Evolutionary conservation across 495 filamentous ascomycete species (phyloP).

Genomic region (Clohesyomyces aquaticus): DNA sequence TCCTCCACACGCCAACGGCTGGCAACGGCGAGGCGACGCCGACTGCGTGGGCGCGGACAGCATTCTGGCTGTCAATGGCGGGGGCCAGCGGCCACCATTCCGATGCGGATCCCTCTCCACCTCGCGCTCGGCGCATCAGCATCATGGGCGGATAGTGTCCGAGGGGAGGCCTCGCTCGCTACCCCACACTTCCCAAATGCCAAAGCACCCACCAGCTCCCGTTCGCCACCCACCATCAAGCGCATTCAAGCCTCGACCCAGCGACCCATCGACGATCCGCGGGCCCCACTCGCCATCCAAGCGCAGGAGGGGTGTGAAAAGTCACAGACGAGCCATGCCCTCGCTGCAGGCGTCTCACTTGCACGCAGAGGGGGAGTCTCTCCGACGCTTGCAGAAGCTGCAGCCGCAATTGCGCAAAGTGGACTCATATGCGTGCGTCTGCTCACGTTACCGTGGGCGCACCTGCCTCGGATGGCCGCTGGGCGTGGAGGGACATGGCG

Average conservation of each 20-base stretch:
- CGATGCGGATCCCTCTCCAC: too few relatives aligned
- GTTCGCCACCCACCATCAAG: not conserved
- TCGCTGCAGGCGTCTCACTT: too few relatives aligned
- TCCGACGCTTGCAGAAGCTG: not conserved
- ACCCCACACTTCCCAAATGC: slow-evolving; percentile 8
- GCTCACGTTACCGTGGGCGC: not conserved
- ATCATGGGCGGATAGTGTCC: too few relatives aligned
- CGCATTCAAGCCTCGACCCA: not conserved
- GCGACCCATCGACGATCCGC: slow-evolving; percentile 2
- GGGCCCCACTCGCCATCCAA: not conserved
- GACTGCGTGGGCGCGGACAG: slow-evolving; percentile 11
- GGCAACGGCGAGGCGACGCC: not conserved
- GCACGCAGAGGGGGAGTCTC: too few relatives aligned
- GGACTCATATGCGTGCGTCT: not conserved
- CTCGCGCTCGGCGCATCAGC: too few relatives aligned
- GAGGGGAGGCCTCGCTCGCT: not conserved
- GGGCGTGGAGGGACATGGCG: not conserved
- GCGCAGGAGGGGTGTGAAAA: too few relatives aligned
- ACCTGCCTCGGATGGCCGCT: too few relatives aligned
- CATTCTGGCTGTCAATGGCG: not conserved
- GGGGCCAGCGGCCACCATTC: too few relatives aligned
- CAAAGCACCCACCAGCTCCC: not conserved
- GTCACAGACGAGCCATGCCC: too few relatives aligned
- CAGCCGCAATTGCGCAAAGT: not conserved
- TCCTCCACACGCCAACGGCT: too few relatives aligned